Evolutionary conservation across 345 rosid species (phyloP).

Genomic region (Noccaea caerulescens): DNA sequence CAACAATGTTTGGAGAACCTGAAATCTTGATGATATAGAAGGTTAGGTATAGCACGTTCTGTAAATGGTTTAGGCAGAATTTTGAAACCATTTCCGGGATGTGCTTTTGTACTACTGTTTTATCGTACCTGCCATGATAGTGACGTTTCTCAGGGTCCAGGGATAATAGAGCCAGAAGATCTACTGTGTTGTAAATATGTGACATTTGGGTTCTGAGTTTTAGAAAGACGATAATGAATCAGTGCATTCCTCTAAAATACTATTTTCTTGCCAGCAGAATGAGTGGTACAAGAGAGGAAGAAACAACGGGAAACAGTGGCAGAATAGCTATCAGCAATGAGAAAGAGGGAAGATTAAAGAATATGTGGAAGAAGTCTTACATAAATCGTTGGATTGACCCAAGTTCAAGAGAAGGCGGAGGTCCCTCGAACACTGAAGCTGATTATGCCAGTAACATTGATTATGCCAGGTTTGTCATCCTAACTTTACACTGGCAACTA

Average conservation of each 20-base stretch:
- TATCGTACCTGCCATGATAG: constrained; percentile 9
- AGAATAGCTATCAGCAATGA: constrained; percentile 48
- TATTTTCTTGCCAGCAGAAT: constrained; percentile 55
- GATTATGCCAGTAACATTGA: constrained; percentile 52
- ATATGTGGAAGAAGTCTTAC: constrained; percentile 80
- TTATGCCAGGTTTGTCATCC: constrained; percentile 67
- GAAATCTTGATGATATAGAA: neutral
- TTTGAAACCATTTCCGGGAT: constrained; percentile 3
- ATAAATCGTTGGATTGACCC: constrained; percentile 79
- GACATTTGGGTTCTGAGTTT: neutral
- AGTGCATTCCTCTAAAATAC: neutral
- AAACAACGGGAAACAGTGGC: constrained; percentile 46
- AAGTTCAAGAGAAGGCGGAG: constrained; percentile 56
- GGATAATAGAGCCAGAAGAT: constrained; percentile 11
- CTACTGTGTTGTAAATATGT: neutral
- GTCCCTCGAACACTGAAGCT: constrained; percentile 48
- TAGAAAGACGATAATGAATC: neutral
- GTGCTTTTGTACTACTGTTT: constrained; percentile 2
- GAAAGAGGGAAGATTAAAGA: constrained; percentile 76
- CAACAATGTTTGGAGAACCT: constrained; percentile 13
- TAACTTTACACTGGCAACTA: neutral
- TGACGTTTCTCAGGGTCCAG: constrained; percentile 9
- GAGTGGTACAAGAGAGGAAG: constrained; percentile 51
- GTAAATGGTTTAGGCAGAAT: neutral
- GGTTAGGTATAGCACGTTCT: constrained; percentile 9